Conservation (phyloP, 495 filamentous ascomycete species). For the Annulohypoxylon maeteangense region DNA sequence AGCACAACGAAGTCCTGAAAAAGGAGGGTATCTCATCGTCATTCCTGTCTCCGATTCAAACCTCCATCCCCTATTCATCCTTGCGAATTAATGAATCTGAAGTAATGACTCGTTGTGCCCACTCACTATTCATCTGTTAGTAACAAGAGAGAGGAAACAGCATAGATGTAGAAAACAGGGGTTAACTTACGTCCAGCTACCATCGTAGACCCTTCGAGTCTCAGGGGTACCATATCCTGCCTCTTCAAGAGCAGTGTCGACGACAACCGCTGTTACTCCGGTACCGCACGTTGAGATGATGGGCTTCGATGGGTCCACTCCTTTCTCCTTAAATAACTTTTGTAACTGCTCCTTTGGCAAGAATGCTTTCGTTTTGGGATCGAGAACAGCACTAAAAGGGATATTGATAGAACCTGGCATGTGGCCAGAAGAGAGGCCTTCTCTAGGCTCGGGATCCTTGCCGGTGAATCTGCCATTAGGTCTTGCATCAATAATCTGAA, state of each 20-base stretch:
- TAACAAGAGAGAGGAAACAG: not conserved
- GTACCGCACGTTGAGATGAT: constrained; percentile 93
- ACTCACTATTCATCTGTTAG: constrained; percentile 66
- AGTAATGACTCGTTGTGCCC: constrained; percentile 71
- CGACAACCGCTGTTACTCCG: constrained; percentile 91
- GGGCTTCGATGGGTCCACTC: constrained; percentile 81
- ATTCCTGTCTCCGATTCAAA: constrained; percentile 12
- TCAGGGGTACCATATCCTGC: constrained; percentile 76
- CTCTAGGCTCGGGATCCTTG: constrained; percentile 84
- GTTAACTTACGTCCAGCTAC: constrained; percentile 92
- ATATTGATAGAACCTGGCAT: constrained; percentile 88
- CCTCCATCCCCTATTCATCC: constrained; percentile 33
- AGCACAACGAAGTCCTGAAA: constrained; percentile 30
- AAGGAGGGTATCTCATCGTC: constrained; percentile 40
- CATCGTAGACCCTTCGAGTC: constrained; percentile 86
- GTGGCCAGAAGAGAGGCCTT: constrained; percentile 89
- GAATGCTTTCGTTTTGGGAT: constrained; percentile 83
- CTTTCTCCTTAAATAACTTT: constrained; percentile 78
- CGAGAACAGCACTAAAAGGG: constrained; percentile 80
- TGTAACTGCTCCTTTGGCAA: constrained; percentile 76
- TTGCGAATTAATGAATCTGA: constrained; percentile 55
- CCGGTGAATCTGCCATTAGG: constrained; percentile 83
- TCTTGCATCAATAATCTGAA: constrained; percentile 92
- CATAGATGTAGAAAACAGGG: not conserved
- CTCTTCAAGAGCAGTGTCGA: constrained; percentile 86